phyloP scores from a whole-genome alignment of 352 stramenopile species.

The Phytophthora melonis region DNA sequence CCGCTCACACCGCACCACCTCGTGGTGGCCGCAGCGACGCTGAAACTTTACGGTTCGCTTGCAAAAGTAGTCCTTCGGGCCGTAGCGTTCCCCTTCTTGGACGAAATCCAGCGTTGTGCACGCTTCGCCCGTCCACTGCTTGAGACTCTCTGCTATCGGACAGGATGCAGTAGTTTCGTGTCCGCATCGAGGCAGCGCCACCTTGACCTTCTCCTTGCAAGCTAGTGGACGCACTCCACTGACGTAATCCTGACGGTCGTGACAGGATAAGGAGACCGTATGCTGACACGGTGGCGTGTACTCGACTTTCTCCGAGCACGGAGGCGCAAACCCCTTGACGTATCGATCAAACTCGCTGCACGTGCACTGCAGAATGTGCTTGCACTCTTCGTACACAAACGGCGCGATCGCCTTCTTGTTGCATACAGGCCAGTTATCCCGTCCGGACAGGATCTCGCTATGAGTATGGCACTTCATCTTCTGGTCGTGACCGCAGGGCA shows the following conservation, averaged over 20 bases:
- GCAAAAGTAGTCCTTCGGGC: conserved; percentile 77
- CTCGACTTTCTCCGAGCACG: conserved; percentile 65
- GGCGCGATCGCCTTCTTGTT: conserved; percentile 64
- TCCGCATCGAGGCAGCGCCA: conserved; percentile 71
- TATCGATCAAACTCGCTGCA: conserved; percentile 75
- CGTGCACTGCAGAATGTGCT: conserved; percentile 67
- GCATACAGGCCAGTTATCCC: conserved; percentile 57
- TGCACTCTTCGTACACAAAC: conserved; percentile 78
- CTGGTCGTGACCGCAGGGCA: conserved; percentile 73
- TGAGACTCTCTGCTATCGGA: conserved; percentile 50
- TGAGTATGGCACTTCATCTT: conserved; percentile 61
- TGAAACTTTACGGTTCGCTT: conserved; percentile 66
- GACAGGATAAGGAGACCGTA: conserved; percentile 64
- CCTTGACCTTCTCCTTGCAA: conserved; percentile 62
- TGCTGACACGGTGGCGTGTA: conserved; percentile 78
- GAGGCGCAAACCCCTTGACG: conserved; percentile 46
- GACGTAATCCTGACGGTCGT: conserved; percentile 52
- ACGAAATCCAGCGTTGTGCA: conserved; percentile 55
- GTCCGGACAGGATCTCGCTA: conserved; percentile 47
- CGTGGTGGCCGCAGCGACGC: conserved; percentile 68
- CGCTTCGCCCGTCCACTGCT: conserved; percentile 53
- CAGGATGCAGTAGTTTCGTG: conserved; percentile 66
- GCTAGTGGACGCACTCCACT: conserved; percentile 44
- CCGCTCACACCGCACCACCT: conserved; percentile 62
- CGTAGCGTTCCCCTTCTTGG: conserved; percentile 68